Percentiles rank a stretch among this genome's conserved stretches.
Conservation (phyloP, 1,284 basidiomycete genomes). For the Cryptococcus sp. region DNA sequence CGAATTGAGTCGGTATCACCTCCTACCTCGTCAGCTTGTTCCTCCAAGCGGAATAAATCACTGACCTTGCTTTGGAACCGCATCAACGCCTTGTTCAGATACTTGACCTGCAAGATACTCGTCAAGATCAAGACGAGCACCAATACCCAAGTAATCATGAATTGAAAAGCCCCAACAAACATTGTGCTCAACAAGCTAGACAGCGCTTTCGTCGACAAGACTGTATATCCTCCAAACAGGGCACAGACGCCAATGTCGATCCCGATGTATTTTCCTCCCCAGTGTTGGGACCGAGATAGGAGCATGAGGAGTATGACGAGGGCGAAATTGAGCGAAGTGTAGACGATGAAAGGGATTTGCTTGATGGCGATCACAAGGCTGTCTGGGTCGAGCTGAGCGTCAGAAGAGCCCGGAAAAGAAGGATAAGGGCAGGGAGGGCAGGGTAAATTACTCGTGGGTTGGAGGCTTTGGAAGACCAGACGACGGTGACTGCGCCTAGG, state of each 20-base stretch:
- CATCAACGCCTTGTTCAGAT: slow-evolving; percentile 83
- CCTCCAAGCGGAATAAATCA: not conserved
- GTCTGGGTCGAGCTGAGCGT: slow-evolving; percentile 53
- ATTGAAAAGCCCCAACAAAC: slow-evolving; percentile 66
- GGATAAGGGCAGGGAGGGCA: too few relatives aligned
- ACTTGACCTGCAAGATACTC: slow-evolving; percentile 83
- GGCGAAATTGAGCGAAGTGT: slow-evolving; percentile 59
- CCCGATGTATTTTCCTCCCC: slow-evolving; percentile 66
- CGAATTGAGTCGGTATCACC: slow-evolving; percentile 92
- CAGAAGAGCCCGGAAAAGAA: not conserved
- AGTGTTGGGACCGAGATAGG: slow-evolving; percentile 56
- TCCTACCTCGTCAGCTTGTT: slow-evolving; percentile 51
- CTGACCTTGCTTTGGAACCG: slow-evolving; percentile 75
- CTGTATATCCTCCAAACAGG: slow-evolving; percentile 79
- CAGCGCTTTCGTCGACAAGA: slow-evolving; percentile 86
- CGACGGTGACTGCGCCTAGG: slow-evolving; percentile 84
- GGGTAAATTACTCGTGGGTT: slow-evolving; percentile 54
- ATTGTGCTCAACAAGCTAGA: slow-evolving; percentile 74
- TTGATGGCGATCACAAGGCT: slow-evolving; percentile 65
- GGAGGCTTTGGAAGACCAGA: slow-evolving; percentile 68
- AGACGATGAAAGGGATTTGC: slow-evolving; percentile 66
- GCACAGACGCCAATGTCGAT: slow-evolving; percentile 68
- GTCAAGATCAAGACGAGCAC: slow-evolving; percentile 67
- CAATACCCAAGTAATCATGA: slow-evolving; percentile 73
- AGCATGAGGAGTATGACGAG: slow-evolving; percentile 56